Percentiles rank a stretch among this genome's conserved stretches.
These are phyloP conservation scores for Pezicula carpinea DNA, from an alignment of 2,329 filamentous ascomycete genomes.

Conservation along the genomic window DNA sequence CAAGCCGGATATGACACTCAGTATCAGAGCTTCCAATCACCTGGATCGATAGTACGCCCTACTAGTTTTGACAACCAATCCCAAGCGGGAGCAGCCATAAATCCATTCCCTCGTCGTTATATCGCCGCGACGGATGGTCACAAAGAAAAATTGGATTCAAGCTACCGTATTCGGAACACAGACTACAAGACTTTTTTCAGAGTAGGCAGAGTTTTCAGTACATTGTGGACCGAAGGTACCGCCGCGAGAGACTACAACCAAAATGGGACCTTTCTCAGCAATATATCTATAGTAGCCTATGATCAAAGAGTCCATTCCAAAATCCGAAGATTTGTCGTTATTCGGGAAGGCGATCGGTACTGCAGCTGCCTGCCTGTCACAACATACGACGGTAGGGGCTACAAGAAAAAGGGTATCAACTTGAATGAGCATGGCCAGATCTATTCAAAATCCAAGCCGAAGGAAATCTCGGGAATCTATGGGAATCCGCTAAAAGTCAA, in stretches of 20 bases:
- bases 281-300: conserved; percentile 6
- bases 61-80: too few relatives aligned
- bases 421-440: conserved; percentile 1
- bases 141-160: conserved; percentile 6
- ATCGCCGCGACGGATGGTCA: too few relatives aligned
- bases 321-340: conserved; percentile 20
- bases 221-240: conserved; percentile 16
- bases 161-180: conserved; percentile 12
- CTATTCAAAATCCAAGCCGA: not conserved
- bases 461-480: not conserved
- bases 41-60: too few relatives aligned
- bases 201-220: conserved; percentile 19
- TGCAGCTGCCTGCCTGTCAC: conserved; percentile 20
- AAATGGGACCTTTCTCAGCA: conserved; percentile 10
- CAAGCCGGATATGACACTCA: too few relatives aligned
- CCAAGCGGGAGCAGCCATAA: too few relatives aligned
- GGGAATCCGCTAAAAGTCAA: not conserved
- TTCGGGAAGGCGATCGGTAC: conserved; percentile 8
- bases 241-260: not conserved
- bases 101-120: too few relatives aligned
- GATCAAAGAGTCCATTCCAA: conserved; percentile 15
- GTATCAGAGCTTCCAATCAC: too few relatives aligned
- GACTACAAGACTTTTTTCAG: conserved; percentile 19
- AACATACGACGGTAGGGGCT: conserved; percentile 3
- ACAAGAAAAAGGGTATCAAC: not conserved